These are phyloP conservation scores for Echinosophora koreensis DNA, from an alignment of 306 rosid genomes.

Conservation along the genomic window DNA sequence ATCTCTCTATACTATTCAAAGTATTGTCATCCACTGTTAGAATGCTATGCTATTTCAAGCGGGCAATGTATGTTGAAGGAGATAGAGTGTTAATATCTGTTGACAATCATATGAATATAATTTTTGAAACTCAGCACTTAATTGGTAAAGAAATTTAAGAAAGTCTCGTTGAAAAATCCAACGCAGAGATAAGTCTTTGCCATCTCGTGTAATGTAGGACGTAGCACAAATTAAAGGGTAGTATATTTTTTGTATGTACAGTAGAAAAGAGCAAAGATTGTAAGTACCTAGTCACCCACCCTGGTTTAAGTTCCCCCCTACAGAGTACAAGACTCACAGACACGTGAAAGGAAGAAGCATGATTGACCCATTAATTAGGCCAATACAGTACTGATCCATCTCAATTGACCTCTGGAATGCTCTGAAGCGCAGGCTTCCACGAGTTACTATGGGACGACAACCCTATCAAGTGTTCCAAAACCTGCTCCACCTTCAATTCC, in stretches of 20 bases:
- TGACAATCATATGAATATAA: no score
- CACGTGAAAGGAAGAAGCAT: neutral
- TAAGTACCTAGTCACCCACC: neutral
- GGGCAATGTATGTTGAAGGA: neutral
- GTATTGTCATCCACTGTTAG: neutral
- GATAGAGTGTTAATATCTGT: no score
- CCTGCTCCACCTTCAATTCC: constrained; percentile 65
- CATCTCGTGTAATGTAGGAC: no score
- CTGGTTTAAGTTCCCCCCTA: neutral
- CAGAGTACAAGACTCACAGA: neutral
- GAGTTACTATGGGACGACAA: constrained; percentile 40
- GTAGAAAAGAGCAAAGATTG: neutral
- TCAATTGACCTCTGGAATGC: constrained; percentile 66
- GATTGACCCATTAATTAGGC: no score
- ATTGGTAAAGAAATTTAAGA: no score
- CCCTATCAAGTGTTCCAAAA: constrained; percentile 61
- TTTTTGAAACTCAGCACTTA: no score
- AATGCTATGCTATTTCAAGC: neutral
- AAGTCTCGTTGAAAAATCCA: no score
- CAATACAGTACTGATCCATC: neutral
- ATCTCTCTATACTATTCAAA: neutral
- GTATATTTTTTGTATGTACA: constrained; percentile 1
- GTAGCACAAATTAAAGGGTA: no score
- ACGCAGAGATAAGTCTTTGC: no score
- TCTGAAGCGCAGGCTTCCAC: constrained; percentile 79